Evolutionary conservation across 331 rosid species (phyloP), one percentile per base, ranked within the genome.

Genomic region (Acacia pycnantha): DNA sequence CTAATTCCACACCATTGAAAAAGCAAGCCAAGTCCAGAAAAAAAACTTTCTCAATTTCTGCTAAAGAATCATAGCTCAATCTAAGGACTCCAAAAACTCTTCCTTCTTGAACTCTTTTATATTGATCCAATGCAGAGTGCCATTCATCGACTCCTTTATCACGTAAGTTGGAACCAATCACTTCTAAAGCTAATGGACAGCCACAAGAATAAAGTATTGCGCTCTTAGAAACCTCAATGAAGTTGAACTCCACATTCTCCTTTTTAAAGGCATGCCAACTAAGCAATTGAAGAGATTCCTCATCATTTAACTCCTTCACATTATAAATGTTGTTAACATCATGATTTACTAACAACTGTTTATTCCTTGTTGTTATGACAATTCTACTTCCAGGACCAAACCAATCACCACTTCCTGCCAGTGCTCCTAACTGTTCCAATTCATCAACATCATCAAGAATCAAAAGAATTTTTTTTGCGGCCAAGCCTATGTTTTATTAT

Each of bases 161-260:
- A 24, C 8, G 18, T 11, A 59, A 24, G 15, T 59, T 9, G 4
- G 66, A 59, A 3, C 66, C 66, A 11, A 59, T 24, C 66, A 59
- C 31, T 59, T 59, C 66, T 11, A 59, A 3, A 59, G 18, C 66
- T 59, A 59, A 26, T 59, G 66, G 66, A 11, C 3, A 22, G 6
- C 35, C 66, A 24, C 66, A 59, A 29, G 84, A 71, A 21, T 86
- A 86, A 29, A 0, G 2, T 51, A 79, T 77, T 5, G 87, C 83
- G 4, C 43, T 80, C 2, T 68, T 73, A 2, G 79, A 22, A 47
- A 85, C 65, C 4, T 77, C 33, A 0, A 21, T 3, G 40, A 54
- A 88, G 13, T 21, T 1, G 0, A 0, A 35, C n/a, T 66, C 26
- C 6, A 33, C 26, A 2, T 33, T 47, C 22, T 70, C 43, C 2